Evolutionary conservation across 2,329 filamentous ascomycete species (phyloP), one percentile per base, ranked within the genome.

Genomic region (Ascochyta pisi): DNA sequence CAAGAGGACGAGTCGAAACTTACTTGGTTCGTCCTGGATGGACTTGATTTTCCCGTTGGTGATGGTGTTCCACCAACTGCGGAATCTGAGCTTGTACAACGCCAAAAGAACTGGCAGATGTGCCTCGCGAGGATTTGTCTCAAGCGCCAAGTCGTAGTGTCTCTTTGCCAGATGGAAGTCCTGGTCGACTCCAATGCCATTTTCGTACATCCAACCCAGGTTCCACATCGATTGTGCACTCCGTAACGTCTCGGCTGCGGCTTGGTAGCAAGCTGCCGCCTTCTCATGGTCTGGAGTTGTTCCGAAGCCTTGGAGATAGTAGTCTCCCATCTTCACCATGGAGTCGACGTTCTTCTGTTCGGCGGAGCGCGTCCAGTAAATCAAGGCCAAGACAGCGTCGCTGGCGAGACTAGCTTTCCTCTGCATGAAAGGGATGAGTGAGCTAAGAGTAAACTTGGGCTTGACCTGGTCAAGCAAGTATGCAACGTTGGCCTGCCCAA

Each of bases 141-240:
- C 91, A 27, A 97, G 80, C 1, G 95, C 94, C 58, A 95, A 84
- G 68, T 99, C 95, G 71, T 99, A 99, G 77, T 93, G 96, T 50
- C 95, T 84, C 78, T 99, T 99, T 2, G 96, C 95, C 53, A 99
- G 86, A 71, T 99, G 95, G 74, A 96, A 99, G 72, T 99, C 95
- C 73, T 99, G 95, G 50, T 90, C 89, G 19, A 98, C 85, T 2
- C 93, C 92, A 45, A 98, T 83, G 7, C 95, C 95, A 69, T 98
- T 97, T 77, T 99, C 95, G 70, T 99, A 92, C 94, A 99, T 98
- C 95, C 95, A 99, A 5, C 95, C 96, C 13, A 99, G 82, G 68
- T 99, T 98, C 85, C 92, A 99, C 54, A 97, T 86, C 13, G 96
- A 95, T 77, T 99, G 96, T 2, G 94, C 95, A 66, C 92, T 96